Evolutionary conservation across 2,329 filamentous ascomycete genomes (phyloP), one percentile per base, ranked within the genome.

Genomic region (Cercospora sesami): DNA sequence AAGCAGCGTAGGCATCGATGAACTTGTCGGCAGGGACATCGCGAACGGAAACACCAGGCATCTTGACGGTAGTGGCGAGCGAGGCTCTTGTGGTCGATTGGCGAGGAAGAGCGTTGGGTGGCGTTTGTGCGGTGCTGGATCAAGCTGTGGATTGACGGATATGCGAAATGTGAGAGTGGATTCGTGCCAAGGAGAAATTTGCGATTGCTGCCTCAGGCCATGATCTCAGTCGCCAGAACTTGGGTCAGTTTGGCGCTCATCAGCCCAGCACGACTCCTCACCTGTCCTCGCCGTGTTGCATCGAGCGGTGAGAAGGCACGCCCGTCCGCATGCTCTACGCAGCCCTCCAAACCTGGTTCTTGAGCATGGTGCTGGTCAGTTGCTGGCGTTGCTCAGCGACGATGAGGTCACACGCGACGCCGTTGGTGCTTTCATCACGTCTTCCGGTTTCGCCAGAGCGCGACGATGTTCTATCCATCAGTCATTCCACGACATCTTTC

Each of bases 21-120:
- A 95, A 95, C 86, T 94, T 92, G 83, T 93, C 91, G 84, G 91
- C 90, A 87, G 92, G 90, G 82, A 94, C 91, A 86, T 94, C 91
- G 85, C 91, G 91, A 84, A 94, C 91, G 79, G 86, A 88, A 82
- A 92, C 87, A 83, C 91, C 91, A 83, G 90, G 84, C 91, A 94
- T 94, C 82, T 86, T 93, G 85, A 85, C 86, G 86, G 86, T 74
- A 31, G 33, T 59, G 68, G 64, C 68, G 66, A 67, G 48, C 69
- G 64, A 64, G 67, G 66, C 53, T 58, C 48, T 60, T 36, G 61
- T 31, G 62, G 48, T 42, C 31, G 58, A 51, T 30, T 21, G 59
- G 67, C 36, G 58, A 59, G 59, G 58, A 60, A 62, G 58, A 62
- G 67, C 67, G 68, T 59, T 67, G 61, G 65, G 68, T 53, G 67